Evolutionary conservation across 208 protist genomes (phyloP).

Genomic region (Wallacemonas sp.): DNA sequence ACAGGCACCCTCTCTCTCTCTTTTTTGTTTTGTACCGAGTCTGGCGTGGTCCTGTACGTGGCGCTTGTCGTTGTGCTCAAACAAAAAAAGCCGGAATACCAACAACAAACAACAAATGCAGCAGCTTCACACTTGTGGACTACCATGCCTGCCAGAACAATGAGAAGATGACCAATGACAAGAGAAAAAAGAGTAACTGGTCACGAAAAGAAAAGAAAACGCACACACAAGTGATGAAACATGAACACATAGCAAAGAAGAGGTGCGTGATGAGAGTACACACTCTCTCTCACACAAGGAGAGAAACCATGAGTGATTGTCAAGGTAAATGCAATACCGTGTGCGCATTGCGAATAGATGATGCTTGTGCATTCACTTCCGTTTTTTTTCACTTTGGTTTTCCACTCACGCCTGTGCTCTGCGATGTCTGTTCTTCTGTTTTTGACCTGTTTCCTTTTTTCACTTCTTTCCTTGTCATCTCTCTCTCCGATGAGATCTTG

Average conservation of each 20-base stretch:
- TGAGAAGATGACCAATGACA: too few species aligned
- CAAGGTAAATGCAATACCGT: too few species aligned
- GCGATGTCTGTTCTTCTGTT: slow-evolving; percentile 19
- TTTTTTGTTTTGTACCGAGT: neutral
- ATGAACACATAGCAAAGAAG: slow-evolving; percentile 10
- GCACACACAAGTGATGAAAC: slow-evolving; percentile 2
- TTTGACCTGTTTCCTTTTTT: slow-evolving; percentile 12
- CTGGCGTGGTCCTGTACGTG: slow-evolving; percentile 7
- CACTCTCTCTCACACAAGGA: too few species aligned
- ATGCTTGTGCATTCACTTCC: too few species aligned
- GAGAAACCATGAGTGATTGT: too few species aligned
- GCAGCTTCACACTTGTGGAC: too few species aligned
- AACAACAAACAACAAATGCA: too few species aligned
- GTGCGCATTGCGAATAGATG: too few species aligned
- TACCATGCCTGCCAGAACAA: too few species aligned
- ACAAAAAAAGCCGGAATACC: too few species aligned
- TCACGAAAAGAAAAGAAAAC: neutral
- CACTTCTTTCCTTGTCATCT: slow-evolving; percentile 11
- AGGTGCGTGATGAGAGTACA: neutral
- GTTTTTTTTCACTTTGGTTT: slow-evolving; percentile 2
- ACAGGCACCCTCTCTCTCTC: neutral
- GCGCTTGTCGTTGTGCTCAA: neutral
- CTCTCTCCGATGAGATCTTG: slow-evolving; percentile 21
- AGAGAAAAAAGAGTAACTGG: too few species aligned
- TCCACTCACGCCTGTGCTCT: too few species aligned